These are phyloP conservation scores for Ustilago bromivora DNA, from an alignment of 1,284 basidiomycete species.

Conservation along the genomic window DNA sequence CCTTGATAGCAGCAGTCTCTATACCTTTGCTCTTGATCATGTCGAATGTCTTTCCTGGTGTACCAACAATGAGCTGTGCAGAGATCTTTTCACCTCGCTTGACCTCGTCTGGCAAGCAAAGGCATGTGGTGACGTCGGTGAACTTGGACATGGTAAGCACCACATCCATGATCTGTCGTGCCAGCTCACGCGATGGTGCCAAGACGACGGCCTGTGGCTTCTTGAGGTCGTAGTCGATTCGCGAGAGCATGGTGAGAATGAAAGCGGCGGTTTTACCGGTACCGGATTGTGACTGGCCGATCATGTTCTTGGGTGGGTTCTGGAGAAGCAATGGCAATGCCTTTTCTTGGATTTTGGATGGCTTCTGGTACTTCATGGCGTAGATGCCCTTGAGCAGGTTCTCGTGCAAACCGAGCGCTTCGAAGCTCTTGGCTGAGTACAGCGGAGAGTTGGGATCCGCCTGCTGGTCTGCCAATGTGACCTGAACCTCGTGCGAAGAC, in stretches of 20 bases:
- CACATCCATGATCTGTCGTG: slow-evolving; percentile 96
- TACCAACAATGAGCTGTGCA: slow-evolving; percentile 94
- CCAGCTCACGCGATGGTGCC: slow-evolving; percentile 90
- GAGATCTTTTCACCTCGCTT: slow-evolving; percentile 80
- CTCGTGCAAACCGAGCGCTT: slow-evolving; percentile 75
- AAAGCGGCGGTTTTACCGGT: slow-evolving; percentile 99
- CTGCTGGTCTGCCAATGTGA: slow-evolving; percentile 97
- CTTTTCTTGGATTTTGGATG: slow-evolving; percentile 98
- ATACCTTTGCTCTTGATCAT: slow-evolving; percentile 72
- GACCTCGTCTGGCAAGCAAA: slow-evolving; percentile 85
- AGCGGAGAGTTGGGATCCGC: slow-evolving; percentile 94
- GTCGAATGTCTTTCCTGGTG: slow-evolving; percentile 93
- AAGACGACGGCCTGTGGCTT: slow-evolving; percentile 77
- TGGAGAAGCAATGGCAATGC: slow-evolving; percentile 90
- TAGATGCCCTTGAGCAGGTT: slow-evolving; percentile 97
- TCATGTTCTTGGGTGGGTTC: slow-evolving; percentile 96
- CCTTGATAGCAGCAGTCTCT: slow-evolving; percentile 84
- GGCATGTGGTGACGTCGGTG: slow-evolving; percentile 89
- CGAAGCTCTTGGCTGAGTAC: slow-evolving; percentile 92
- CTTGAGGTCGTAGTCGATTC: slow-evolving; percentile 85
- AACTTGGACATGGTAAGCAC: slow-evolving; percentile 94
- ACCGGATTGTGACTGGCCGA: slow-evolving; percentile 98
- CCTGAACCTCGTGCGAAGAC: slow-evolving; percentile 74
- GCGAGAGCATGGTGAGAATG: slow-evolving; percentile 94
- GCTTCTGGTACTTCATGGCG: slow-evolving; percentile 95